phyloP scores from a whole-genome alignment of 2,329 filamentous ascomycete species.

The Epichloe baconii region DNA sequence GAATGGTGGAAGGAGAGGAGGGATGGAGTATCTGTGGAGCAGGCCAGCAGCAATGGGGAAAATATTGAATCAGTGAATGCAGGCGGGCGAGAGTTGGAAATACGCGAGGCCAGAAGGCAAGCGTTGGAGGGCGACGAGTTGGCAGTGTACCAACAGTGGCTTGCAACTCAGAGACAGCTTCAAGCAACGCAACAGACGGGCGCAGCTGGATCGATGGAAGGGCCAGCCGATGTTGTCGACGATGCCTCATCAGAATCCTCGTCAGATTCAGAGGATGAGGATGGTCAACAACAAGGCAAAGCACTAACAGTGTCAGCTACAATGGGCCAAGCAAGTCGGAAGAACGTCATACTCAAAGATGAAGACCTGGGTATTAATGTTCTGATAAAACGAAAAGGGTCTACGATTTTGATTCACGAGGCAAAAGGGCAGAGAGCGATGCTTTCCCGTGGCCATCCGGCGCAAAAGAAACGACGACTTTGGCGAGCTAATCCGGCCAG shows the following conservation, averaged over 20 bases:
- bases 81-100: slow-evolving; percentile 46
- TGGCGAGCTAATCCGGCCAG: slow-evolving; percentile 82
- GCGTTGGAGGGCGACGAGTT: slow-evolving; percentile 66
- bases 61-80: slow-evolving; percentile 54
- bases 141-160: slow-evolving; percentile 76
- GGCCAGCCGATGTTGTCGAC: slow-evolving; percentile 60
- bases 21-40: slow-evolving; percentile 49
- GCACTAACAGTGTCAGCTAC: slow-evolving; percentile 80
- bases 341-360: slow-evolving; percentile 75
- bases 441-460: slow-evolving; percentile 78
- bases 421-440: slow-evolving; percentile 85
- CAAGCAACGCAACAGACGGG: slow-evolving; percentile 67
- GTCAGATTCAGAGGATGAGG: slow-evolving; percentile 76
- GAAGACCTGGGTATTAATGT: slow-evolving; percentile 89
- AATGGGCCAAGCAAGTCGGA: slow-evolving; percentile 69
- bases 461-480: slow-evolving; percentile 78
- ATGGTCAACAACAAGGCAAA: slow-evolving; percentile 81
- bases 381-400: slow-evolving; percentile 73
- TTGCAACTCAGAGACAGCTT: slow-evolving; percentile 76
- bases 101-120: slow-evolving; percentile 48
- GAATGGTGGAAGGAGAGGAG: slow-evolving; percentile 60
- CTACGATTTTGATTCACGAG: slow-evolving; percentile 86
- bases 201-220: slow-evolving; percentile 54
- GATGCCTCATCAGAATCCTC: slow-evolving; percentile 80
- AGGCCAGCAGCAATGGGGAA: slow-evolving; percentile 35